phyloP scores from a whole-genome alignment of 352 stramenopile genomes.

The Halophytophthora polymorphica region DNA sequence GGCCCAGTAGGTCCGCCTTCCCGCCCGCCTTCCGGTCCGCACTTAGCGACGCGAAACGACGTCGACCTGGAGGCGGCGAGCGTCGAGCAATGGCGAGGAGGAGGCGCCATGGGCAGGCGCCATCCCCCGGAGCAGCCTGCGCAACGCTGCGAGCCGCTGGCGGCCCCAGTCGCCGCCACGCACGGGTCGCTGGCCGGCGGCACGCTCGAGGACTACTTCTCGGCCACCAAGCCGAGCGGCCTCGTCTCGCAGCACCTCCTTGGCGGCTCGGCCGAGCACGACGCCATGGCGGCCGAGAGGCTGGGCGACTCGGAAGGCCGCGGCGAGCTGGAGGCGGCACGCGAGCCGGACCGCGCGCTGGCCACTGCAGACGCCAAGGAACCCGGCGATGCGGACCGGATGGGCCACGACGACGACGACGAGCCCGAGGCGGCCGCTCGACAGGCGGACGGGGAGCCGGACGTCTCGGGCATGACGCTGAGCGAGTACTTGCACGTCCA shows the following conservation, averaged over 20 bases:
- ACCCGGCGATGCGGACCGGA: conserved; percentile 9
- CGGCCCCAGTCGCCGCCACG: no score
- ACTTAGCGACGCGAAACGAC: no score
- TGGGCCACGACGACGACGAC: conserved; percentile 41
- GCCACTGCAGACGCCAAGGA: not conserved
- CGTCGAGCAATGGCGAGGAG: no score
- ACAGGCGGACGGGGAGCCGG: conserved; percentile 9
- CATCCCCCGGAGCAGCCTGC: no score
- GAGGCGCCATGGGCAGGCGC: no score
- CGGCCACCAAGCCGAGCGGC: conserved; percentile 22
- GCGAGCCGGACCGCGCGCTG: not conserved
- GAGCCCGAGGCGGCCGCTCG: conserved; percentile 28
- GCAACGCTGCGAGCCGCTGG: no score
- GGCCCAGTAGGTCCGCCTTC: no score
- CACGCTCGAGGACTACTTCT: conserved; percentile 36
- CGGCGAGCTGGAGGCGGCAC: not conserved
- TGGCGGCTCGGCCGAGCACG: conserved; percentile 38
- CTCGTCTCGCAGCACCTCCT: conserved; percentile 60
- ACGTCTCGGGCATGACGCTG: conserved; percentile 45
- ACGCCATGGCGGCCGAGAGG: conserved; percentile 53
- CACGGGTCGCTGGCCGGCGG: conserved; percentile 21
- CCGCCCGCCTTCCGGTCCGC: no score
- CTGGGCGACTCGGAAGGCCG: conserved; percentile 5
- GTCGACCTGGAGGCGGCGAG: no score
- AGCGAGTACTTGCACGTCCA: conserved; percentile 62